Base-by-base conservation (phyloP, 148 eudicot genomes). In the Selenicereus undatus region DNA sequence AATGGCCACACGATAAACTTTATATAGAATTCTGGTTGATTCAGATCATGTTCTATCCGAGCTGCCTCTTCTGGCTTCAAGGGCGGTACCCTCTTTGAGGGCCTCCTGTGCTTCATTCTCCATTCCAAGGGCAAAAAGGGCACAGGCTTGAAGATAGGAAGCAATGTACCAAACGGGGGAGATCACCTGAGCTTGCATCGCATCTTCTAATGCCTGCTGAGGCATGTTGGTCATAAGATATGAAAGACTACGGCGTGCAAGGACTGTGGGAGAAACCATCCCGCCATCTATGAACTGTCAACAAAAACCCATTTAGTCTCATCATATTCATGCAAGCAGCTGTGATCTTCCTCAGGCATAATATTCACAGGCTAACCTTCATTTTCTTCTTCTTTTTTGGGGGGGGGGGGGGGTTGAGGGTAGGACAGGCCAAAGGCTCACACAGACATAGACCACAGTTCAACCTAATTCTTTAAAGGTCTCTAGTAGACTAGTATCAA, bases 141-240 rank as follows among this genome's bases (percentile, higher is more conserved):
- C 87, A 39, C 82, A 82, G 45, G 92, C 89, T 86, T 91, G 94
- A 56, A 91, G 88, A 56, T 91, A 91, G 4, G 86, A 86, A 27
- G 91, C 90, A 11, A 88, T 83, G 76, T 88, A 88, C 94, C 94
- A 91, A 10, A 86, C 86, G 3, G 94, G 94, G 54, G 89, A 91
- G 24, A 88, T 79, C 21, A 89, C 88, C 81, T 89, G 90, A 45
- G 94, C 92, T 85, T 91, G 94, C 92, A 88, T 88, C 82, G 94
- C 94, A 80, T 91, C 94, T 7, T 82, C 88, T 13, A 91, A 77
- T 35, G 93, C 94, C 83, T 87, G 86, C 48, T 78, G 89, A 42
- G 91, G 87, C 91, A 84, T 87, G 84, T 89, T 91, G 17, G 60
- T 82, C 90, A 88, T 90, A 68, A 91, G 89, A 83, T 88, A 82